These are phyloP conservation scores for Lachnellula cervina DNA, from an alignment of 2,329 filamentous ascomycete genomes.

Conservation along the genomic window DNA sequence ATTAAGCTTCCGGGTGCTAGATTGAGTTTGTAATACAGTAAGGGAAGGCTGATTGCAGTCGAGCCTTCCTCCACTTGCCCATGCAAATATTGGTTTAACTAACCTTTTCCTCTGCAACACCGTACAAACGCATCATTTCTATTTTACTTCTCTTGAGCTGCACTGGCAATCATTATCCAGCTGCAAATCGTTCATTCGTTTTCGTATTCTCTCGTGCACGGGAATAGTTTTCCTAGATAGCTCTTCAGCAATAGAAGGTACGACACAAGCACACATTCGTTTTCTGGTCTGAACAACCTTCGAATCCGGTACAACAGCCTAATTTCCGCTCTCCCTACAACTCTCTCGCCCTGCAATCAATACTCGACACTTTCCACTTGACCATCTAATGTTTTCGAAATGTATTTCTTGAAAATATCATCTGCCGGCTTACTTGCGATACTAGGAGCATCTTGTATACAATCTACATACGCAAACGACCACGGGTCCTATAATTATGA, in stretches of 20 bases:
- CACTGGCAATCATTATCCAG: background rate
- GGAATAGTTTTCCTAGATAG: background rate
- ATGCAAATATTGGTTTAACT: background rate
- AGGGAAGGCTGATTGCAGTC: no score
- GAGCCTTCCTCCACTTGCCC: no score
- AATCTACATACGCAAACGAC: slow-evolving; percentile 14
- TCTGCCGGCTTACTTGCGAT: background rate
- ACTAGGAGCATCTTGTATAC: background rate
- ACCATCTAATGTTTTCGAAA: background rate
- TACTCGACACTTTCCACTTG: background rate
- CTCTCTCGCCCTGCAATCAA: background rate
- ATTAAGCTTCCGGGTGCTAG: no score
- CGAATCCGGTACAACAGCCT: background rate
- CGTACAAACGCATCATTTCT: background rate
- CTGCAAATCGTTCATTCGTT: background rate
- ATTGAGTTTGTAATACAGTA: no score
- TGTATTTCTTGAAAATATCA: background rate
- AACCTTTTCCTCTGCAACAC: background rate
- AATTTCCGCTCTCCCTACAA: background rate
- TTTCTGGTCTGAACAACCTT: background rate
- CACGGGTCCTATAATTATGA: slow-evolving; percentile 11
- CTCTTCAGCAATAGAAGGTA: background rate
- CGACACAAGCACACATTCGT: background rate
- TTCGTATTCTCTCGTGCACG: background rate
- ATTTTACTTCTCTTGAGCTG: background rate